These are phyloP conservation scores for Coprinopsis cinerea DNA, from an alignment of 768 basidiomycete species.

Conservation along the genomic window DNA sequence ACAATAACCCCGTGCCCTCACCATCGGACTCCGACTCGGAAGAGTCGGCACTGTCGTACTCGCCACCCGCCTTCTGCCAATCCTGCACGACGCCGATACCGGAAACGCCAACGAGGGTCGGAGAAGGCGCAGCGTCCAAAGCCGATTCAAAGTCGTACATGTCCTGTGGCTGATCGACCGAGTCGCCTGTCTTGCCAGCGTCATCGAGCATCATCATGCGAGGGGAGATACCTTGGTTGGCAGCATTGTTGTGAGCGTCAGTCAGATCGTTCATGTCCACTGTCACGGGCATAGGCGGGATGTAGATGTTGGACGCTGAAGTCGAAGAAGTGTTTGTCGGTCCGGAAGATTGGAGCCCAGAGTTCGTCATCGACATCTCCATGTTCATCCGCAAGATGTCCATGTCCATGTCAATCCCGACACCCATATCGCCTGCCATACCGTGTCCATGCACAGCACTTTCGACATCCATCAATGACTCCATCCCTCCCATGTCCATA, in stretches of 20 bases:
- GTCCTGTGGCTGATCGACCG: neutral
- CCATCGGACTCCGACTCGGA: slow-evolving; percentile 9
- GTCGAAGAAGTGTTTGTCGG: neutral
- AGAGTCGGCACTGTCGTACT: slow-evolving; percentile 11
- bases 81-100: slow-evolving; percentile 3
- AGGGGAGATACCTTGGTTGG: slow-evolving; percentile 4
- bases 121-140: neutral
- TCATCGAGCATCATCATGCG: slow-evolving; percentile 6
- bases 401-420: slow-evolving; percentile 17
- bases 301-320: neutral
- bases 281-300: neutral
- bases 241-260: neutral
- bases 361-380: neutral
- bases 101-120: neutral
- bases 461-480: slow-evolving; percentile 12
- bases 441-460: neutral
- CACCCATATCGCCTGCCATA: no score
- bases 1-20: neutral
- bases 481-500: slow-evolving; percentile 8
- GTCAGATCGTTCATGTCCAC: slow-evolving; percentile 1
- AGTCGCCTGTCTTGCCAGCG: neutral
- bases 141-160: neutral
- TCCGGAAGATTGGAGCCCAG: neutral
- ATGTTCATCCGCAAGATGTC: slow-evolving; percentile 12
- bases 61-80: slow-evolving; percentile 9